phyloP scores from a whole-genome alignment of 768 basidiomycete species.

The Lyophyllum decastes region DNA sequence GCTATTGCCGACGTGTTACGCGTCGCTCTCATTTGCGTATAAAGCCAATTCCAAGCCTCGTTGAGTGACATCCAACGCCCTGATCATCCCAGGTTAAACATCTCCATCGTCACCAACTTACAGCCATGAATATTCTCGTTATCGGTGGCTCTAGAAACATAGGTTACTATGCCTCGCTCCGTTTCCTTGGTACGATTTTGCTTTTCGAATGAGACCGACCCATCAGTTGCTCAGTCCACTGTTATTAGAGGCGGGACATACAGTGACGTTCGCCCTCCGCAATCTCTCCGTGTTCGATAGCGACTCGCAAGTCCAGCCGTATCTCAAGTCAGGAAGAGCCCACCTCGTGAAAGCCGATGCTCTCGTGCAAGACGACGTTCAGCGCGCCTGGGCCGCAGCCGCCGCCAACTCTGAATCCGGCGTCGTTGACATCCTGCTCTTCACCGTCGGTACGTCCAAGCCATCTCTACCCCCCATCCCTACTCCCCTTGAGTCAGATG shows the following conservation, averaged over 20 bases:
- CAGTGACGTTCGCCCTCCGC: slow-evolving; percentile 67
- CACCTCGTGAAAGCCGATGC: slow-evolving; percentile 64
- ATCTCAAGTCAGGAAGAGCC: slow-evolving; percentile 51
- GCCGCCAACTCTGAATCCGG: slow-evolving; percentile 25
- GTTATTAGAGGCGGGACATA: slow-evolving; percentile 51
- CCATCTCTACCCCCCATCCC: too few relatives aligned
- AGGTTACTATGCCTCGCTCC: slow-evolving; percentile 48
- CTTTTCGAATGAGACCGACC: neutral
- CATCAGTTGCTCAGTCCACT: neutral
- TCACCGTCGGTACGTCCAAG: slow-evolving; percentile 53
- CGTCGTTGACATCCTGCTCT: slow-evolving; percentile 56
- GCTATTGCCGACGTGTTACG: too few relatives aligned
- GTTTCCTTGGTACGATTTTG: slow-evolving; percentile 42
- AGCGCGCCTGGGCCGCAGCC: slow-evolving; percentile 51
- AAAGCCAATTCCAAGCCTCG: neutral
- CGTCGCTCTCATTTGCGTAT: too few relatives aligned
- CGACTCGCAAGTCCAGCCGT: slow-evolving; percentile 50
- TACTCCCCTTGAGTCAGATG: too few relatives aligned
- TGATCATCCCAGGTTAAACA: too few relatives aligned
- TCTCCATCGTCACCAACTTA: too few relatives aligned
- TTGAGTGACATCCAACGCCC: neutral
- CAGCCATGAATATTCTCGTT: slow-evolving; percentile 36
- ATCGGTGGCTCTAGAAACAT: slow-evolving; percentile 58
- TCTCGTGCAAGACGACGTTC: slow-evolving; percentile 50
- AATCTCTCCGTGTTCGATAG: slow-evolving; percentile 52